Evolutionary conservation across 768 basidiomycete species (phyloP).

Genomic region (Heimioporus sp.): DNA sequence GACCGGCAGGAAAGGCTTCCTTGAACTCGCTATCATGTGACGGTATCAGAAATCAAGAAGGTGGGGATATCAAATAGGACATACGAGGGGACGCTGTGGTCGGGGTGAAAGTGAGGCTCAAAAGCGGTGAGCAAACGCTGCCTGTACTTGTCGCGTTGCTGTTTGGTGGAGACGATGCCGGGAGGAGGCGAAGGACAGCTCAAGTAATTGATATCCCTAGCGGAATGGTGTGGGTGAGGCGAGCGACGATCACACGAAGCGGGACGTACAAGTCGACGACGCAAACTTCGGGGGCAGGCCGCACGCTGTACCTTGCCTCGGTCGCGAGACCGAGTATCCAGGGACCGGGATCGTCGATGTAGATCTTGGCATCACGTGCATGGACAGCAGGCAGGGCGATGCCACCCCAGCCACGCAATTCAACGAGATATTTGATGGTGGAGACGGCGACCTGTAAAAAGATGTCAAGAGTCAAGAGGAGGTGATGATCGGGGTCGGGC

Average conservation of each 20-base stretch:
- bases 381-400: conserved; percentile 81
- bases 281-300: conserved; percentile 78
- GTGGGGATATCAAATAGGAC: conserved; percentile 3
- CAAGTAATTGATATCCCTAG: conserved; percentile 80
- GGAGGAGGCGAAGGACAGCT: conserved; percentile 79
- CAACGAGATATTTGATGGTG: conserved; percentile 88
- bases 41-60: background rate
- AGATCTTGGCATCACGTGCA: conserved; percentile 87
- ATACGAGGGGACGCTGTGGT: conserved; percentile 76
- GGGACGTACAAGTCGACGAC: conserved; percentile 76
- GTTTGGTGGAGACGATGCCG: conserved; percentile 71
- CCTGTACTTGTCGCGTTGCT: conserved; percentile 78
- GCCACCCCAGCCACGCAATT: conserved; percentile 91
- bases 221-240: background rate
- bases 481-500: background rate
- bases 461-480: background rate
- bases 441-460: conserved; percentile 72
- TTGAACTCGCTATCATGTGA: conserved; percentile 73
- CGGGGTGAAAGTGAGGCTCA: conserved; percentile 86
- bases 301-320: conserved; percentile 76
- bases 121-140: conserved; percentile 74
- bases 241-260: background rate
- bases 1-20: conserved; percentile 90
- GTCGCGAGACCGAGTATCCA: conserved; percentile 93
- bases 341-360: conserved; percentile 94